Percentiles rank a stretch among this genome's conserved stretches.
phyloP scores from a whole-genome alignment of 345 rosid genomes.

The Corymbia maculata region DNA sequence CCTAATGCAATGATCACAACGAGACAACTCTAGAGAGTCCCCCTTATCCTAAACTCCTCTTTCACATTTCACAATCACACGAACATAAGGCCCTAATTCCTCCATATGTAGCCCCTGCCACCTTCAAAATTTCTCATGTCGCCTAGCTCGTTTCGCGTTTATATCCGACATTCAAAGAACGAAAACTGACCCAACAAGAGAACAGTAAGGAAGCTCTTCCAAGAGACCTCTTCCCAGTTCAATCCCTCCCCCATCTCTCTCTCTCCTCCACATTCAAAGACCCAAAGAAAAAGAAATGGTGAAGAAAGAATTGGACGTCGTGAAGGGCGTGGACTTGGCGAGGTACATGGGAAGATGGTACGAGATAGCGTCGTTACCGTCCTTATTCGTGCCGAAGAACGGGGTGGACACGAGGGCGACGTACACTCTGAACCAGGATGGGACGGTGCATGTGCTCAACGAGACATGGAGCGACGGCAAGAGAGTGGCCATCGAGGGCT shows the following conservation, averaged over 20 bases:
- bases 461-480: constrained; percentile 79
- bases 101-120: neutral
- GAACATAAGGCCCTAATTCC: neutral
- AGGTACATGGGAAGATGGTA: constrained; percentile 94
- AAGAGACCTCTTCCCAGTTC: neutral
- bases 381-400: constrained; percentile 58
- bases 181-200: neutral
- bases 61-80: neutral
- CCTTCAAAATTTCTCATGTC: neutral
- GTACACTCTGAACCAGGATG: constrained; percentile 63
- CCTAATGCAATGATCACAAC: rapidly evolving
- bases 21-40: neutral
- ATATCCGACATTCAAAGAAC: neutral
- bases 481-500: constrained; percentile 54
- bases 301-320: constrained; percentile 61
- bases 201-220: neutral
- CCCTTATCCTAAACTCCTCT: neutral
- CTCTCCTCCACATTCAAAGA: neutral
- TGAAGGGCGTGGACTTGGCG: constrained; percentile 47
- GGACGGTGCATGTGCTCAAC: constrained; percentile 69
- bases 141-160: neutral
- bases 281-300: constrained; percentile 3
- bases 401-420: constrained; percentile 82
- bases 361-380: constrained; percentile 86
- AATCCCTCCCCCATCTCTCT: neutral